Base-by-base conservation (phyloP, 2,329 filamentous ascomycete species). In the Penicillium expansum region DNA sequence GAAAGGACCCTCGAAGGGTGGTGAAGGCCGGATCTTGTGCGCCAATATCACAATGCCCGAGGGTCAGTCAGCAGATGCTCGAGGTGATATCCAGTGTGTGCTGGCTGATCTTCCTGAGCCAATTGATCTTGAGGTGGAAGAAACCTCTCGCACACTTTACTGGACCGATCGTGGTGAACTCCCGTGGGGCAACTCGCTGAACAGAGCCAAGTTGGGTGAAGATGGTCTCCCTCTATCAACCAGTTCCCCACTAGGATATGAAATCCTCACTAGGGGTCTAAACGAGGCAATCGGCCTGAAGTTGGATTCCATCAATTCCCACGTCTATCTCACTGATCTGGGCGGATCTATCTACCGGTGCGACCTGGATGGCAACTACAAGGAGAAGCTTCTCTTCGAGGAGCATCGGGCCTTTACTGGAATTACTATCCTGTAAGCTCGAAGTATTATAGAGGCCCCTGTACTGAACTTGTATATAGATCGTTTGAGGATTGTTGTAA, bases 111-210 rank as follows among this genome's bases (percentile, higher is more conserved):
- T 84, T 9, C 82, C 83, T 0, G 83, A 85, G 65, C 80, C 81
- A 0, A 82, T 86, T 54, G 83, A 86, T 65, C 69, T 87, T 0
- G 82, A 83, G 30, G 63, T 86, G 1, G 82, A 85, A 13, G 71
- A 74, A 10, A 67, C 71, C 0, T 64, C 68, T 2, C 65, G 76
- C 38, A 70, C 67, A 2, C 70, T 87, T 30, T 86, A 83, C 67
- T 86, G 83, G 84, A 85, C 83, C 0, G 84, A 86, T 62, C 74
- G 84, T 0, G 84, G 83, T 7, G 84, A 86, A 57, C 70, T 79
- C 1, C 83, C 83, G 0, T 62, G 67, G 3, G 84, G 83, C 0
- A 85, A 83, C 63, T 78, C 77, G 16, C 60, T 86, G 54, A 83
- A 84, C 65, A 67, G 74, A 11, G 71, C 69, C 1, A 59, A 42